Evolutionary conservation across 345 rosid genomes (phyloP), one percentile per base, ranked within the genome.

Genomic region (Dipteronia sinensis): DNA sequence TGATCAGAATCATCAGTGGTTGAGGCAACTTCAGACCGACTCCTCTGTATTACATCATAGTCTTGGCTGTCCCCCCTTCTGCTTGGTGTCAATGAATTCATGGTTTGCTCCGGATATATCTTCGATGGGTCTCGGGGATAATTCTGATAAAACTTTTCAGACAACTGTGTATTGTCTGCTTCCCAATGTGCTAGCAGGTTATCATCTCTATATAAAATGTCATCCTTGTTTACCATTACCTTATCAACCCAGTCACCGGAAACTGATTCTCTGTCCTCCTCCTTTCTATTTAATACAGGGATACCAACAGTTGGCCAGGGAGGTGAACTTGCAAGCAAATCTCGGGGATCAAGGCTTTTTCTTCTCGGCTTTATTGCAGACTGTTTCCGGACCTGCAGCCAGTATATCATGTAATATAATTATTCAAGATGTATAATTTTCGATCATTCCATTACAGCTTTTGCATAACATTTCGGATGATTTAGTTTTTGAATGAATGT

Each of bases 211-310:
- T 79, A 78, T 44, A 80, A 75, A 62, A 67, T 82, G 40, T 85
- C 86, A 51, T 69, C 83, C 71, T 84, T 92, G 80, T 90, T 92
- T 74, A 92, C 86, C 91, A 85, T 85, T 20, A 81, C 87, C 76
- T 90, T 89, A 70, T 91, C 97, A 22, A 87, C 87, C 94, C 97
- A 93, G n/a, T 88, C 94, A 23, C 94, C 88, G 3, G 89, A 83
- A 34, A 76, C 80, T 17, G 83, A 83, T 69, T 90, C 93, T 84
- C 74, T 88, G 40, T 90, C 97, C 44, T 83, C 89, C 64, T 88
- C 94, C 34, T 83, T 86, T 27, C 67, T 76, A 55, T 77, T 85
- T 34, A 77, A 66, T 66, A 80, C 79, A n/a, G 87, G 87, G 78
- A 86, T 87, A 31, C 76, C 65, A 67, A 77, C 75, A 3, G 92